These are phyloP conservation scores for Pyrenophora seminiperda DNA, from an alignment of 2,329 filamentous ascomycete species.

Conservation along the genomic window DNA sequence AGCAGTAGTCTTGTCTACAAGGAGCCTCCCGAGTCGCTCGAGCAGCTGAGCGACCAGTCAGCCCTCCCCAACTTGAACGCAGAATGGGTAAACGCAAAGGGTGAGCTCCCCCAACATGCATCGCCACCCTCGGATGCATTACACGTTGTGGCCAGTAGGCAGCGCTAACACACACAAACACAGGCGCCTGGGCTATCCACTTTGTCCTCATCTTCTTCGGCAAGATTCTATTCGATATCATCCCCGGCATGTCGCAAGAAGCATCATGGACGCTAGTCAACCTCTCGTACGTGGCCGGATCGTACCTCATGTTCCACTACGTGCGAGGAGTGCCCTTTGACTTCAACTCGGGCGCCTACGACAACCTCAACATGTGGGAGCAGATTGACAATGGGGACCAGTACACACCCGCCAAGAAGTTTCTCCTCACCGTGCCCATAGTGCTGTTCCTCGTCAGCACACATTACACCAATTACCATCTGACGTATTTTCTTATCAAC, in stretches of 20 bases:
- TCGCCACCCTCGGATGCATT: not conserved
- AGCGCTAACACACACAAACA: slow-evolving; percentile 17
- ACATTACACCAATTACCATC: slow-evolving; percentile 97
- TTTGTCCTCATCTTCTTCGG: slow-evolving; percentile 87
- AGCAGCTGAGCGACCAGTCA: slow-evolving; percentile 96
- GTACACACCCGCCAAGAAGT: slow-evolving; percentile 98
- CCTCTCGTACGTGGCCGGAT: slow-evolving; percentile 98
- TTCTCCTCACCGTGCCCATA: slow-evolving; percentile 91
- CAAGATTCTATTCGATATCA: slow-evolving; percentile 96
- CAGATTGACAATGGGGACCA: slow-evolving; percentile 99
- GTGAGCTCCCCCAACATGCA: slow-evolving; percentile 54
- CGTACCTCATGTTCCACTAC: slow-evolving; percentile 99
- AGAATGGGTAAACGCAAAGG: slow-evolving; percentile 99
- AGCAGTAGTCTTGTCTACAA: slow-evolving; percentile 99
- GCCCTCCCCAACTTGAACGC: slow-evolving; percentile 94
- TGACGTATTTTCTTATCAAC: slow-evolving; percentile 97
- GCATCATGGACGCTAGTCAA: slow-evolving; percentile 99
- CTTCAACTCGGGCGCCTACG: slow-evolving; percentile 97
- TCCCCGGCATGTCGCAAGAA: slow-evolving; percentile 95
- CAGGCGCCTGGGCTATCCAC: slow-evolving; percentile 98
- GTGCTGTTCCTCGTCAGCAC: slow-evolving; percentile 94
- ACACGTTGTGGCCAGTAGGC: too few species aligned
- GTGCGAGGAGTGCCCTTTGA: slow-evolving; percentile 97
- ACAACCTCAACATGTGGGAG: slow-evolving; percentile 99
- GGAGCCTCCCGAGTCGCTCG: slow-evolving; percentile 92